Percentiles rank a stretch among this genome's conserved stretches.
These are phyloP conservation scores for Asterophora parasitica DNA, from an alignment of 768 basidiomycete species.

Conservation along the genomic window DNA sequence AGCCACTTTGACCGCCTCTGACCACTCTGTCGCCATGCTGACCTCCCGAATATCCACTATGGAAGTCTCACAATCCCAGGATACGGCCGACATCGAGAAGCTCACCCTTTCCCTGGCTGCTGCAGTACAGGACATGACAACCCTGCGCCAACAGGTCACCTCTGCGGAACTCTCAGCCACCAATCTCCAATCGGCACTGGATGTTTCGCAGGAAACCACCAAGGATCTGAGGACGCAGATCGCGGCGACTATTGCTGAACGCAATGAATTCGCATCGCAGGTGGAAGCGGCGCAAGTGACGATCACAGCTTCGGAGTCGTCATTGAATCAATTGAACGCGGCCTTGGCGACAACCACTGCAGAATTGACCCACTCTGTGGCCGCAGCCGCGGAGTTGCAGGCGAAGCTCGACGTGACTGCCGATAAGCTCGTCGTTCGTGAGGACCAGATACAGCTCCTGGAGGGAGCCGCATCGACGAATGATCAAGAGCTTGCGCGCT, in stretches of 20 bases:
- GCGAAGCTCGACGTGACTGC: conserved; percentile 3
- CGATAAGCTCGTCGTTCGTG: conserved; percentile 9
- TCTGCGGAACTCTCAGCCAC: neutral
- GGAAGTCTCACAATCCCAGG: conserved; percentile 1
- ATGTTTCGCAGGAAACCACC: conserved; percentile 10
- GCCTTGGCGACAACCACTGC: conserved; percentile 6
- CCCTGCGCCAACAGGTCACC: neutral
- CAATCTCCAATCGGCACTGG: conserved; percentile 6
- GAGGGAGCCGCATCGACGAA: conserved; percentile 4
- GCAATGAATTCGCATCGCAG: conserved; percentile 5
- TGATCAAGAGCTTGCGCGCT: conserved; percentile 11
- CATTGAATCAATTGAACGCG: conserved; percentile 5
- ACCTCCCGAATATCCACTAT: conserved; percentile 2
- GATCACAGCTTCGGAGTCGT: conserved; percentile 4
- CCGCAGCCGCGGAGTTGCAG: conserved; percentile 6
- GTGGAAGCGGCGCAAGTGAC: conserved; percentile 11
- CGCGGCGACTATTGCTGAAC: conserved; percentile 6
- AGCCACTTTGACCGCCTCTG: conserved; percentile 3
- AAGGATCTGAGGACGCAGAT: conserved; percentile 14
- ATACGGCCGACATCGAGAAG: neutral
- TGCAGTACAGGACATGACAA: neutral
- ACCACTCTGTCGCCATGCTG: conserved; percentile 4
- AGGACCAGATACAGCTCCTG: conserved; percentile 11
- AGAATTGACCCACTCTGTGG: conserved; percentile 3
- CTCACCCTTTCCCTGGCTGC: conserved; percentile 2